Evolutionary conservation across 2,329 filamentous ascomycete species (phyloP), one percentile per base, ranked within the genome.

Genomic region (Fusarium camptoceras): DNA sequence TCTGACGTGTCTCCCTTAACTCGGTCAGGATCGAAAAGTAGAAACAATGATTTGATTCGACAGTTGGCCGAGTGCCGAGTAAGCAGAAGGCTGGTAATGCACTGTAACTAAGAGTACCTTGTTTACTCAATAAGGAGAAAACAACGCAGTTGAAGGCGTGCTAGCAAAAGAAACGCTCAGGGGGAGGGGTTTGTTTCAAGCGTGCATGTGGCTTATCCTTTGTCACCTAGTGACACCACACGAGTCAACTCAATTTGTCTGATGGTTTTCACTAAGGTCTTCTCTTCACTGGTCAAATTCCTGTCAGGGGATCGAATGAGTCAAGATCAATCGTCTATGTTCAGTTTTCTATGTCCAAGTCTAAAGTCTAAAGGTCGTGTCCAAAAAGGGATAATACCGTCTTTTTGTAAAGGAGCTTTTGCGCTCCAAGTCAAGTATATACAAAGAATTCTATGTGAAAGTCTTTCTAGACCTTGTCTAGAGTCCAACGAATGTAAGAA

Each of bases 381-480:
- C 44, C 55, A 39, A 60, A 58, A 51, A 41, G 34, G 50, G 34
- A 46, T 28, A 53, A 49, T 10, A 20, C n/a, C 39, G 18, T 68
- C n/a, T 59, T 68, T 66, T 69, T 69, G 42, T 30, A 44, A 50
- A 42, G 47, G 49, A 65, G 49, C 46, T 51, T 51, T 64, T 30
- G 46, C 41, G 48, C 64, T 49, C 58, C 39, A 3, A 28, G 22
- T 43, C 50, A 34, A 65, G 56, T 77, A 77, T 78, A 41, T 78
- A 76, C 73, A 76, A 76, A 58, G 68, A 76, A 75, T 56, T 61
- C 6, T 69, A 71, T 64, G 70, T 48, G 70, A 70, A 74, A 66
- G 39, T 55, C 20, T 47, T 37, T 37, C 62, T 49, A 61, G 59
- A 70, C 42, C 46, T 67, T 43, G 70, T 39, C 51, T 59, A 48